These are phyloP conservation scores for Coemansia sp. DNA, from an alignment of 192 early-diverging fungal genomes.

Conservation along the genomic window DNA sequence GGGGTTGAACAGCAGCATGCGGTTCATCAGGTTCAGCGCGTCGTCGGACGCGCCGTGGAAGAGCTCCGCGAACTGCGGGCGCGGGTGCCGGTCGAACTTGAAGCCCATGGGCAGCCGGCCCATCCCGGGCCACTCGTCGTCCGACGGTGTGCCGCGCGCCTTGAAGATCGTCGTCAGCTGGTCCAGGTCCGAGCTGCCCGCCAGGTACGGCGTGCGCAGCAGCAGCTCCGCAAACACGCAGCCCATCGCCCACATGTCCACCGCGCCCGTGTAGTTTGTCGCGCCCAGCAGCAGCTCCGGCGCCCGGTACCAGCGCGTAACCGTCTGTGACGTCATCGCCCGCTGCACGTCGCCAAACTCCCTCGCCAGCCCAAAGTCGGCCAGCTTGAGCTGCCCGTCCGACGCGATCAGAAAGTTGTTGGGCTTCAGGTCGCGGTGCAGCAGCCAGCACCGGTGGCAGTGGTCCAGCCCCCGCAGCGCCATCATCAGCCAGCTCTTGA, in stretches of 20 bases:
- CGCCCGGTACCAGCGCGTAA: constrained; percentile 95
- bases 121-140: constrained; percentile 83
- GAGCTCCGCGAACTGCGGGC: constrained; percentile 64
- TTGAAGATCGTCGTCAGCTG: constrained; percentile 75
- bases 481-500: constrained; percentile 99
- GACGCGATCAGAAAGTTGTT: constrained; percentile 79
- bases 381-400: constrained; percentile 92
- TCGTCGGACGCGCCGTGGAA: constrained; percentile 86
- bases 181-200: constrained; percentile 77
- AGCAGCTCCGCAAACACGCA: constrained; percentile 99
- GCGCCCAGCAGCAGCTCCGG: constrained; percentile 94
- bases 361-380: constrained; percentile 98
- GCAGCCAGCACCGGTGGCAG: constrained; percentile 84
- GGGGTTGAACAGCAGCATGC: constrained; percentile 86
- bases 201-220: constrained; percentile 85
- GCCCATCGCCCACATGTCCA: constrained; percentile 97
- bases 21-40: constrained; percentile 81
- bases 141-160: constrained; percentile 78
- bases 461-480: constrained; percentile 88
- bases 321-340: constrained; percentile 90
- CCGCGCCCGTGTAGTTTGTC: constrained; percentile 78
- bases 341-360: constrained; percentile 82
- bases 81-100: constrained; percentile 70
- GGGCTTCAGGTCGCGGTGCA: constrained; percentile 92
- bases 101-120: constrained; percentile 67